Base-by-base conservation (phyloP, 2,329 filamentous ascomycete genomes). In the Aspergillus hortae region DNA sequence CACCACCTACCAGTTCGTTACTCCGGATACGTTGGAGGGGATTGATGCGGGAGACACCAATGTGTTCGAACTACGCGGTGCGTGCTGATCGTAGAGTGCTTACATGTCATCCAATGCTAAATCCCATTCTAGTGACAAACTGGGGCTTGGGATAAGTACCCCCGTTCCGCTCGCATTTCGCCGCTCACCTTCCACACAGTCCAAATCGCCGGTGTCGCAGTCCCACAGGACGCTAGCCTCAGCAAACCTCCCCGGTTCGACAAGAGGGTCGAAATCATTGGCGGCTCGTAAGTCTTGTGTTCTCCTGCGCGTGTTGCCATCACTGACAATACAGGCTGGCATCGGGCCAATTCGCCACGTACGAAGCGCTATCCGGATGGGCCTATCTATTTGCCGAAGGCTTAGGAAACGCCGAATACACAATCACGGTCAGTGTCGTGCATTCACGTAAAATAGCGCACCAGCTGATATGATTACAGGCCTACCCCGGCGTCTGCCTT, bases 401-500 rank as follows among this genome's bases (percentile, higher is more conserved):
- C 0, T 65, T 86, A 1, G 83, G 82, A 2, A 75, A 81, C 40
- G 80, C 79, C 2, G 82, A 86, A 58, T 84, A 80, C 60, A 76
- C 74, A 15, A 75, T 85, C 40, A 83, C 80, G 0, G 64, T 67
- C 11, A 51, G 60, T 56, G 11, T 10, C 14, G n/a, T 10, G n/a
- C 10, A 14, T 17, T 4, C 15, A 1, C 4, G 4, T n/a, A 5
- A 14, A 1, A 14, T n/a, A n/a, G n/a, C n/a, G n/a, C n/a, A n/a
- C n/a, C n/a, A n/a, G n/a, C n/a, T n/a, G n/a, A n/a, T n/a, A n/a
- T n/a, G n/a, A n/a, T n/a, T n/a, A n/a, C n/a, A 67, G 66, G 63
- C 65, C n/a, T 83, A 81, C 52, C 80, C 82, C 0, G 82, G 81
- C 4, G 82, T 83, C 45, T 85, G 81, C 57, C 71, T 81, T 2